Percentiles rank a stretch among this genome's conserved stretches.
These are phyloP conservation scores for Volvariella volvacea DNA, from an alignment of 1,284 basidiomycete genomes.

Conservation along the genomic window DNA sequence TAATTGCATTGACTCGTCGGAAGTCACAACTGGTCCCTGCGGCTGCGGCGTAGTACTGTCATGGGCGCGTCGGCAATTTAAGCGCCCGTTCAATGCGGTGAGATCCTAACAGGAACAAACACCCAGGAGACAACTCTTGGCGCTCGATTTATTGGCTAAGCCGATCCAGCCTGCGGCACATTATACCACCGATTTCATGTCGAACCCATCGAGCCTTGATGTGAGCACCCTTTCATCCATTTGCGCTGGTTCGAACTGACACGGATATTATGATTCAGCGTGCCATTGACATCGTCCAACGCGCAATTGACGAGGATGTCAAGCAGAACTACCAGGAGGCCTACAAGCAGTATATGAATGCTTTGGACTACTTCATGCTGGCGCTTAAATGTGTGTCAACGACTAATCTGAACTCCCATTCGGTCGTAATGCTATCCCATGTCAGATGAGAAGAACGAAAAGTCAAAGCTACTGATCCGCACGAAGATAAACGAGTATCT, in stretches of 20 bases:
- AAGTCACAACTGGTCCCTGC: no score
- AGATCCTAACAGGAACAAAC: not conserved
- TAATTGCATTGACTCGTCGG: no score
- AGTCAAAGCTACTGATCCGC: slow-evolving; percentile 84
- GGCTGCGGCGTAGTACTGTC: no score
- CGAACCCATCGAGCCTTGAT: slow-evolving; percentile 19
- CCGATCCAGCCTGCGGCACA: no score
- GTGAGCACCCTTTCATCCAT: slow-evolving; percentile 12
- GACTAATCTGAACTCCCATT: not conserved
- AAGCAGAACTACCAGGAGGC: slow-evolving; percentile 94
- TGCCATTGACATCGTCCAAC: slow-evolving; percentile 92
- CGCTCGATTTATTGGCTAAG: not conserved
- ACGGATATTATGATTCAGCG: slow-evolving; percentile 45
- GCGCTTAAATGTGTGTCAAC: slow-evolving; percentile 47
- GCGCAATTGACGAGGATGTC: slow-evolving; percentile 92
- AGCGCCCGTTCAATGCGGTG: not conserved
- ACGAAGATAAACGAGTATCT: slow-evolving; percentile 93
- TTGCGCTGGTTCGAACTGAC: not conserved
- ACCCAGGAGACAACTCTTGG: not conserved
- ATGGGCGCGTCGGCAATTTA: no score
- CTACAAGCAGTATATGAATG: slow-evolving; percentile 92
- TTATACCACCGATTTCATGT: slow-evolving; percentile 11
- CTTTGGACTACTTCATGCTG: slow-evolving; percentile 99
- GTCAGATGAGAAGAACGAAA: slow-evolving; percentile 94
- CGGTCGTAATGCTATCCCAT: slow-evolving; percentile 1